Evolutionary conservation across 768 basidiomycete species (phyloP).

Genomic region (Artomyces pyxidatus): DNA sequence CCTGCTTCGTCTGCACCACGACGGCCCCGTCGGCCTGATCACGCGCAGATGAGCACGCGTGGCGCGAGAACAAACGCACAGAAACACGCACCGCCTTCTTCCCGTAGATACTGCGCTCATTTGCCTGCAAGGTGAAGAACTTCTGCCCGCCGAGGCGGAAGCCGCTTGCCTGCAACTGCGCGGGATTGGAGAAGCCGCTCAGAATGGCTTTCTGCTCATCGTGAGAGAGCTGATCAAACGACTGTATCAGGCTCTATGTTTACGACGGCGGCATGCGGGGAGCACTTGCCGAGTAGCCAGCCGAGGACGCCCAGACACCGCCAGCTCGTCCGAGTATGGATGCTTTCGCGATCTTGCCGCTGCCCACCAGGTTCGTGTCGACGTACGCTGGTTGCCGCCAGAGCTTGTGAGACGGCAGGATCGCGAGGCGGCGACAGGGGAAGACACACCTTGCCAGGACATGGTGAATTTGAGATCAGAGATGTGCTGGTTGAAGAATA

Average conservation of each 20-base stretch:
- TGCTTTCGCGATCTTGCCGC: constrained; percentile 60
- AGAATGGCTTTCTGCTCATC: constrained; percentile 58
- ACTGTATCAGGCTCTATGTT: not conserved
- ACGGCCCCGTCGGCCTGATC: constrained; percentile 64
- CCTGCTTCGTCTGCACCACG: constrained; percentile 76
- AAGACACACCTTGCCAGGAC: constrained; percentile 17
- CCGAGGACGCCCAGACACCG: constrained; percentile 66
- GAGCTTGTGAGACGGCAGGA: not conserved
- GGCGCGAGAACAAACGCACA: not conserved
- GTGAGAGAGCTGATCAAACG: constrained; percentile 60
- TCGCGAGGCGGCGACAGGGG: not conserved
- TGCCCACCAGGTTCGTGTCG: constrained; percentile 71
- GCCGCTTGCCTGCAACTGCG: constrained; percentile 43
- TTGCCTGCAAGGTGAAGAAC: constrained; percentile 56
- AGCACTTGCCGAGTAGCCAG: constrained; percentile 34
- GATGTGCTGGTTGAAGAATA: no score
- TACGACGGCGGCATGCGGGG: not conserved
- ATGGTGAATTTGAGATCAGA: no score
- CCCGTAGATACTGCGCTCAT: constrained; percentile 51
- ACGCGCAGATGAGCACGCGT: not conserved
- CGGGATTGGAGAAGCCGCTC: constrained; percentile 35
- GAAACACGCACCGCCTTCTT: constrained; percentile 67
- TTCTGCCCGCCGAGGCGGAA: constrained; percentile 61
- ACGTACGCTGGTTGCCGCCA: constrained; percentile 54
- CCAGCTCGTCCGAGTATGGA: constrained; percentile 70